Conservation (phyloP, 148 eudicot genomes). For the Suaeda aralocaspica region DNA sequence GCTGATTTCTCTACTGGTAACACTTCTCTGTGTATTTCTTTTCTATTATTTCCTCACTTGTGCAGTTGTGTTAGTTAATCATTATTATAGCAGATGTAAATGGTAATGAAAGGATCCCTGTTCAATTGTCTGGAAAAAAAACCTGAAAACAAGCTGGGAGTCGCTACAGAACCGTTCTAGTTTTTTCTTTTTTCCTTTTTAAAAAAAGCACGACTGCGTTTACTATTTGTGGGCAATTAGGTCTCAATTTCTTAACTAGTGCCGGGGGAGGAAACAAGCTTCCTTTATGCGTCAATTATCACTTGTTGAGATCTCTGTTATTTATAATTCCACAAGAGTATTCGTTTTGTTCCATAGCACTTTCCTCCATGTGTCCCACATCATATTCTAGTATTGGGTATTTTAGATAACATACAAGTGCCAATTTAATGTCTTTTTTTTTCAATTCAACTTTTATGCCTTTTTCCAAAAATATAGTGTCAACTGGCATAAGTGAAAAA, state of each 20-base stretch:
- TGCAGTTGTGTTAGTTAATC: not conserved
- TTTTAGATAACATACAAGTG: not conserved
- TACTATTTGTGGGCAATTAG: not conserved
- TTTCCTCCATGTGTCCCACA: no score
- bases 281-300: no score
- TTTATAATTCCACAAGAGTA: not conserved
- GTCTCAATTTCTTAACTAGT: not conserved
- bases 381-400: not conserved
- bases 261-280: no score
- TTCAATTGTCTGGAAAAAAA: not conserved
- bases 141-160: not conserved
- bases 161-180: no score
- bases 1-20: slow-evolving; percentile 75
- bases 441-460: not conserved
- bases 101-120: not conserved
- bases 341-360: not conserved
- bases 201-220: not conserved
- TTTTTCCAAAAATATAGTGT: not conserved
- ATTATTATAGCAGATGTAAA: not conserved
- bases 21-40: not conserved
- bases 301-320: not conserved
- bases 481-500: not conserved
- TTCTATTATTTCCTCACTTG: not conserved
- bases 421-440: not conserved
- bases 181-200: not conserved